These are phyloP conservation scores for Iberis pinnata DNA, from an alignment of 345 rosid genomes.

Conservation along the genomic window DNA sequence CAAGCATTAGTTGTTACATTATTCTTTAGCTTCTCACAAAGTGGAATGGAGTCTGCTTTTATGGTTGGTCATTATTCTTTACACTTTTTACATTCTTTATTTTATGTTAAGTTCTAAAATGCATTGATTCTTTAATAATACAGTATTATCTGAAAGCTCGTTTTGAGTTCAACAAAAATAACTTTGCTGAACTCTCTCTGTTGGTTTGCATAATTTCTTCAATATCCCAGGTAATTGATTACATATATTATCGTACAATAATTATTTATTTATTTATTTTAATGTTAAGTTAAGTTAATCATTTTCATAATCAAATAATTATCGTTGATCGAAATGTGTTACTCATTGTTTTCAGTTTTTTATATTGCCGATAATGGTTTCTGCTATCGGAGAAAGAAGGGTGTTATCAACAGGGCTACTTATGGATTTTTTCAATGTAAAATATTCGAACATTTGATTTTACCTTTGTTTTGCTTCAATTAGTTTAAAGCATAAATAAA, in stretches of 20 bases:
- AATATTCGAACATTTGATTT: not conserved
- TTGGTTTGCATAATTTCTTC: slow-evolving; percentile 47
- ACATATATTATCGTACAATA: no score
- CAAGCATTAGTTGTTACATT: slow-evolving; percentile 70
- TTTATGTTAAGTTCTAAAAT: no score
- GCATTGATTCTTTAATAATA: slow-evolving; percentile 7
- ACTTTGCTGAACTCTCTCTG: slow-evolving; percentile 70
- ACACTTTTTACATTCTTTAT: not conserved
- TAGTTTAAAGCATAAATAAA: no score
- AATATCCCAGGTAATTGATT: slow-evolving; percentile 48
- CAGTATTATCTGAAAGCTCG: slow-evolving; percentile 84
- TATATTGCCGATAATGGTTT: slow-evolving; percentile 52
- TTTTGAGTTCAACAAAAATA: slow-evolving; percentile 63
- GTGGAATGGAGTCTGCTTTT: slow-evolving; percentile 49
- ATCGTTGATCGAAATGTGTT: no score
- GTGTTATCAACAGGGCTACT: slow-evolving; percentile 64
- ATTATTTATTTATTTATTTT: no score
- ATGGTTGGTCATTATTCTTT: slow-evolving; percentile 40
- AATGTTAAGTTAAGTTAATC: no score
- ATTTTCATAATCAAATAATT: no score
- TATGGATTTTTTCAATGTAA: slow-evolving; percentile 35
- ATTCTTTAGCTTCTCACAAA: slow-evolving; percentile 53
- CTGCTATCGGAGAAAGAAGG: slow-evolving; percentile 48
- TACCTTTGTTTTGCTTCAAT: no score
- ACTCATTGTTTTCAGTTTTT: slow-evolving; percentile 51